These are phyloP conservation scores for Candida schatavii DNA, from an alignment of 805 yeast species.

Conservation along the genomic window DNA sequence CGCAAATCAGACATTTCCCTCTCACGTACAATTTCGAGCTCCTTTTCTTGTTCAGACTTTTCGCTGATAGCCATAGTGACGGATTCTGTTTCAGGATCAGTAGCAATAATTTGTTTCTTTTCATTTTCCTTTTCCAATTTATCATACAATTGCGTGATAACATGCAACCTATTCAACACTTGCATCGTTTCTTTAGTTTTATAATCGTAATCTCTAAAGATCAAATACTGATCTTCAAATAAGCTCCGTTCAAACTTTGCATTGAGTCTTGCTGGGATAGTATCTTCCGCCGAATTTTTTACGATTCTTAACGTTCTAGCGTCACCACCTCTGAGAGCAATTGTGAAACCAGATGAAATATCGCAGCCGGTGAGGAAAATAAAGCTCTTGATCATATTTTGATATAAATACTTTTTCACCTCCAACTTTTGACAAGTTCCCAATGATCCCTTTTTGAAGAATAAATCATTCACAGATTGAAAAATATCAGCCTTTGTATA, in stretches of 20 bases:
- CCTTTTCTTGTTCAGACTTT: constrained; percentile 8
- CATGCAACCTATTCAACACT: constrained; percentile 8
- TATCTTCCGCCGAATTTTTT: constrained; percentile 76
- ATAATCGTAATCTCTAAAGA: constrained; percentile 10
- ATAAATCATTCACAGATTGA: constrained; percentile 79
- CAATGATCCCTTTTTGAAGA: constrained; percentile 53
- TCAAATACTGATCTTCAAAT: constrained; percentile 21
- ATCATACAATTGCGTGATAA: constrained; percentile 7
- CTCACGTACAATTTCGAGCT: constrained; percentile 7
- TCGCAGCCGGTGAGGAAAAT: constrained; percentile 79
- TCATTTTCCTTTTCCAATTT: not conserved
- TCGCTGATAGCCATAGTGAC: not conserved
- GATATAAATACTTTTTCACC: constrained; percentile 61
- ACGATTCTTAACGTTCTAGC: constrained; percentile 59
- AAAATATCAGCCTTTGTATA: constrained; percentile 83
- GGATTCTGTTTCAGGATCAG: not conserved
- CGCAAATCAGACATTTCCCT: not conserved
- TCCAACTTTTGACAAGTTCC: constrained; percentile 77
- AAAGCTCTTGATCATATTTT: constrained; percentile 61
- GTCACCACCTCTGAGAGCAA: constrained; percentile 79
- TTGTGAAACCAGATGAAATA: constrained; percentile 72
- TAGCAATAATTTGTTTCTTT: constrained; percentile 1
- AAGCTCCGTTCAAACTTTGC: constrained; percentile 63
- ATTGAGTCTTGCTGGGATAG: constrained; percentile 77
- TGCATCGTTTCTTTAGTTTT: constrained; percentile 11